Percentiles rank a stretch among this genome's conserved stretches.
Conservation (phyloP, 1,284 basidiomycete species). For the Caloboletus firmus region DNA sequence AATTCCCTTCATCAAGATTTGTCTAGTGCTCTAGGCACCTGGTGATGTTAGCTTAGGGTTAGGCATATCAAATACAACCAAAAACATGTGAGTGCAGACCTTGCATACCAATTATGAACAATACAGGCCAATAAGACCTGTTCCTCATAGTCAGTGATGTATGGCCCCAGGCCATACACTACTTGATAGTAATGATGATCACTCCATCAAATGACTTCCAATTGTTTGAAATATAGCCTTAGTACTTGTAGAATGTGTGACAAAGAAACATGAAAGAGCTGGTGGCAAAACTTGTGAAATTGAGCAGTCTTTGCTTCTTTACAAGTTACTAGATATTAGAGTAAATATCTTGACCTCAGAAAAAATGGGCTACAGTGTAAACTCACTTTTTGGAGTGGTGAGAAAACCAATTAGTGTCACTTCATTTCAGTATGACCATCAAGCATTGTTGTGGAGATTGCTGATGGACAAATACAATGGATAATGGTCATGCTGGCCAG, state of each 20-base stretch:
- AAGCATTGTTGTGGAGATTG: no score
- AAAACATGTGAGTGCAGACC: neutral
- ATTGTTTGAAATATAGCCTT: neutral
- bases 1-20: slow-evolving; percentile 5
- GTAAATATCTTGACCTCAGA: neutral
- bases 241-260: slow-evolving; percentile 1
- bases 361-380: no score
- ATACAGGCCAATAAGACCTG: slow-evolving; percentile 15
- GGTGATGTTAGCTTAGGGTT: neutral
- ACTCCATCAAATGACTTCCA: neutral
- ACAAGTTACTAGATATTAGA: neutral
- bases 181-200: slow-evolving; percentile 2
- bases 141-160: slow-evolving; percentile 21
- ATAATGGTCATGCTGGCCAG: slow-evolving; percentile 38
- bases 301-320: neutral
- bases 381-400: no score
- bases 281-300: slow-evolving; percentile 7
- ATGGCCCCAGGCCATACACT: neutral
- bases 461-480: slow-evolving; percentile 24
- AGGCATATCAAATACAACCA: neutral
- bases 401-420: slow-evolving; percentile 8
- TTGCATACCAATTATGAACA: slow-evolving; percentile 17
- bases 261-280: neutral
- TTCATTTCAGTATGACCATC: slow-evolving; percentile 31
- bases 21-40: slow-evolving; percentile 1